phyloP scores from a whole-genome alignment of 805 yeast genomes.

The Saturnispora saitoi region DNA sequence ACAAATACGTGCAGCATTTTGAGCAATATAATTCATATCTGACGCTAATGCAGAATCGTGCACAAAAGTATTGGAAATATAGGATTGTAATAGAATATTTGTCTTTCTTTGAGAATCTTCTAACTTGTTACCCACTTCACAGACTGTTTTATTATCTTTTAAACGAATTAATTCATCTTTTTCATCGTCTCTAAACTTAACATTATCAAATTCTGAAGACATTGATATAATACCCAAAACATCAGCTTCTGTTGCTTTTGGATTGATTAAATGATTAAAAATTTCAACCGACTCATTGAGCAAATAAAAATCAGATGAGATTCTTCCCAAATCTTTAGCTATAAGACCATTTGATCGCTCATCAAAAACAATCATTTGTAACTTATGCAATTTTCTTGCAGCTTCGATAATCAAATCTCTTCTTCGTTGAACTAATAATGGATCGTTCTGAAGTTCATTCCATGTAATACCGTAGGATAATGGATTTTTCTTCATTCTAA shows the following conservation, averaged over 20 bases:
- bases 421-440: constrained; percentile 63
- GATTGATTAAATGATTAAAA: constrained; percentile 76
- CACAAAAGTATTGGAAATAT: constrained; percentile 63
- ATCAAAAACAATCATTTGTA: constrained; percentile 92
- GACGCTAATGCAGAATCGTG: constrained; percentile 77
- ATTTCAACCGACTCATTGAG: constrained; percentile 80
- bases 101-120: constrained; percentile 81
- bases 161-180: constrained; percentile 58
- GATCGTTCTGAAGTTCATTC: constrained; percentile 78
- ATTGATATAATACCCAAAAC: constrained; percentile 78
- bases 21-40: constrained; percentile 90
- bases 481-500: constrained; percentile 91
- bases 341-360: constrained; percentile 72
- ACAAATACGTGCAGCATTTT: constrained; percentile 86
- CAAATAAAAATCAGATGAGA: constrained; percentile 89
- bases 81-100: constrained; percentile 80
- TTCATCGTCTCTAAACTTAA: constrained; percentile 86
- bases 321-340: constrained; percentile 85
- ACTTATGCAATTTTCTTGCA: constrained; percentile 71
- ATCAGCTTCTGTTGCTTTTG: constrained; percentile 87
- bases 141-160: constrained; percentile 52
- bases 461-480: constrained; percentile 86
- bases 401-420: constrained; percentile 70
- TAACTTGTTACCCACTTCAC: constrained; percentile 72
- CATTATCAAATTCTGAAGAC: constrained; percentile 89